Evolutionary conservation across 257 asterid species (phyloP), one percentile per base, ranked within the genome.

Genomic region (Solanum rostratum): DNA sequence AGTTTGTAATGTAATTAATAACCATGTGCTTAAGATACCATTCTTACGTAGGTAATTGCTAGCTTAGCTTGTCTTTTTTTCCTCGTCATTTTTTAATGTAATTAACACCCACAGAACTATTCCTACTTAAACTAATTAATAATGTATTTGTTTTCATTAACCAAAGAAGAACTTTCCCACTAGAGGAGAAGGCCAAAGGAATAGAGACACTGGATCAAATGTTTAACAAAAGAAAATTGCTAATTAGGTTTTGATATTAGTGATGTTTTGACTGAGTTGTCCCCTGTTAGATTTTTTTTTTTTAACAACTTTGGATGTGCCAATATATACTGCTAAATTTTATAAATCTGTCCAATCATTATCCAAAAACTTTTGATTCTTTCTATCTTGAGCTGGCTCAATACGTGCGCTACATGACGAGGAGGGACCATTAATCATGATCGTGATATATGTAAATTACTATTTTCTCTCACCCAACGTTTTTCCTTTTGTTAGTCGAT

Each of bases 21-120:
- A 69, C 82, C 92, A 90, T 92, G 94, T 93, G 95, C 85, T 85
- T 88, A 70, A 87, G 92, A 89, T 87, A 85, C 91, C 68, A 4
- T 60, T 45, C 63, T 37, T 27, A 24, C 83, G 20, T 81, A 57
- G 41, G 55, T 81, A 49, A 46, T 49, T 15, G 1, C 24, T 49
- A 46, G 43, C 62, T 76, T 49, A 15, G n/a, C 45, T 49, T 76
- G 24, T 76, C 10, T 27, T 45, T 3, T 49, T 49, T 3, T 10
- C 0, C 24, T 76, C 22, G 62, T 76, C 45, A 49, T 24, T 74
- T 0, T 46, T 24, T 6, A 57, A 60, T 54, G 19, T n/a, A 18
- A 30, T 30, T 68, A 68, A 41, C 30, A 57, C 49, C 65, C 83
- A 52, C 80, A 84, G 66, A 14, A 12, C 3, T 60, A 13, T 27